Percentiles rank a stretch among this genome's conserved stretches.
These are phyloP conservation scores for Rasamsonia emersonii DNA, from an alignment of 2,329 filamentous ascomycete genomes.

Conservation along the genomic window DNA sequence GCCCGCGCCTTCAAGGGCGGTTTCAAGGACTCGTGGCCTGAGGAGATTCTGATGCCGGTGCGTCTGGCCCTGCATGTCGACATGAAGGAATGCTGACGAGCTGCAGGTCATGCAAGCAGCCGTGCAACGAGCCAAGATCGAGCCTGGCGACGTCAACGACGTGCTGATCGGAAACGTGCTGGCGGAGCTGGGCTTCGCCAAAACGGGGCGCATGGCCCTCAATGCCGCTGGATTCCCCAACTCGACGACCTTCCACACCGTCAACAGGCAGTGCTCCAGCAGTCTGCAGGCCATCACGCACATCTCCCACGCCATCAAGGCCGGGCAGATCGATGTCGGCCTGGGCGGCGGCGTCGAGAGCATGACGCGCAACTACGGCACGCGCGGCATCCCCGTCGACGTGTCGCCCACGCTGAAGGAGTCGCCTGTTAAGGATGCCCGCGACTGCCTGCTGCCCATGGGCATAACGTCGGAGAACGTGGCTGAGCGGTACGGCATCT, in stretches of 20 bases:
- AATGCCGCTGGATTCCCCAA: constrained; percentile 87
- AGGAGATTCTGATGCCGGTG: constrained; percentile 18
- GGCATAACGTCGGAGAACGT: constrained; percentile 95
- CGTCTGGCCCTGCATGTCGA: too few species aligned
- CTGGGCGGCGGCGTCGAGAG: constrained; percentile 80
- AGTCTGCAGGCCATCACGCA: constrained; percentile 88
- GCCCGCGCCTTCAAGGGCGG: constrained; percentile 80
- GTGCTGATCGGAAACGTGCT: constrained; percentile 67
- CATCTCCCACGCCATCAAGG: constrained; percentile 73
- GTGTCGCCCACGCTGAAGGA: constrained; percentile 14
- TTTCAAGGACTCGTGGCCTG: constrained; percentile 60
- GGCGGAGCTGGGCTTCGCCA: constrained; percentile 65
- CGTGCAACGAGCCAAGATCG: constrained; percentile 41
- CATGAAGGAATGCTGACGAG: constrained; percentile 1
- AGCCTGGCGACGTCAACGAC: constrained; percentile 72
- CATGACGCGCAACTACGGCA: constrained; percentile 51
- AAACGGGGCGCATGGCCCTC: constrained; percentile 77
- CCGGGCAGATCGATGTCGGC: constrained; percentile 72
- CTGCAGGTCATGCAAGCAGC: constrained; percentile 18
- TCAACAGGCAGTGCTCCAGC: constrained; percentile 93
- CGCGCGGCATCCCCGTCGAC: constrained; percentile 17
- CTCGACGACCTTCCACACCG: constrained; percentile 65
- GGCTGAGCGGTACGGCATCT: constrained; percentile 73
- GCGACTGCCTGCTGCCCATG: constrained; percentile 85
- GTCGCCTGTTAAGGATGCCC: constrained; percentile 49